Conservation (phyloP, 2,329 filamentous ascomycete species). For the Monilinia laxa region DNA sequence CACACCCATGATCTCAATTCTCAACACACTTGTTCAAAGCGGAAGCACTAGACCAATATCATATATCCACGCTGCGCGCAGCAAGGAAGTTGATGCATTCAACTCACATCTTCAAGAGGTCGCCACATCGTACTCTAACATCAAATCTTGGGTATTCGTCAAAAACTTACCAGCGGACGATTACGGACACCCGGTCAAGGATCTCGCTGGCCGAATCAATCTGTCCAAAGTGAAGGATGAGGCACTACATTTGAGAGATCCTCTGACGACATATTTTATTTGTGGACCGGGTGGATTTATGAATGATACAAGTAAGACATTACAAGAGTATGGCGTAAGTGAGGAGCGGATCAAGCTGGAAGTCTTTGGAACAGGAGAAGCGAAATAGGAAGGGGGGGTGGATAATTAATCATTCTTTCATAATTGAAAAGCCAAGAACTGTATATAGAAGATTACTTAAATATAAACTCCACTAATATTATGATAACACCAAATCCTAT, state of each 20-base stretch:
- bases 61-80: constrained; percentile 62
- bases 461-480: not conserved
- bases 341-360: constrained; percentile 12
- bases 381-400: not conserved
- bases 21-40: constrained; percentile 51
- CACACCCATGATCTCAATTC: constrained; percentile 64
- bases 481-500: not conserved
- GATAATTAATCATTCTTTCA: not conserved
- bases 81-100: constrained; percentile 55
- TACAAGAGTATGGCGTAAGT: not conserved
- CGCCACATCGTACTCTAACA: not conserved
- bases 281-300: constrained; percentile 21
- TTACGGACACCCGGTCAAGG: not conserved
- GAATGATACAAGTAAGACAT: constrained; percentile 1
- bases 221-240: constrained; percentile 6
- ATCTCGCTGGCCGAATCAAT: constrained; percentile 5
- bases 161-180: not conserved
- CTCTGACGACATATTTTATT: constrained; percentile 8
- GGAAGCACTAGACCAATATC: constrained; percentile 50
- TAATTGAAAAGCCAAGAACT: too few relatives aligned
- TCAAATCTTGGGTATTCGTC: constrained; percentile 8
- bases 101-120: constrained; percentile 46
- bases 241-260: constrained; percentile 1
- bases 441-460: not conserved
- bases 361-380: constrained; percentile 12